Base-by-base conservation (phyloP, 345 rosid genomes). In the Dovyalis caffra region DNA sequence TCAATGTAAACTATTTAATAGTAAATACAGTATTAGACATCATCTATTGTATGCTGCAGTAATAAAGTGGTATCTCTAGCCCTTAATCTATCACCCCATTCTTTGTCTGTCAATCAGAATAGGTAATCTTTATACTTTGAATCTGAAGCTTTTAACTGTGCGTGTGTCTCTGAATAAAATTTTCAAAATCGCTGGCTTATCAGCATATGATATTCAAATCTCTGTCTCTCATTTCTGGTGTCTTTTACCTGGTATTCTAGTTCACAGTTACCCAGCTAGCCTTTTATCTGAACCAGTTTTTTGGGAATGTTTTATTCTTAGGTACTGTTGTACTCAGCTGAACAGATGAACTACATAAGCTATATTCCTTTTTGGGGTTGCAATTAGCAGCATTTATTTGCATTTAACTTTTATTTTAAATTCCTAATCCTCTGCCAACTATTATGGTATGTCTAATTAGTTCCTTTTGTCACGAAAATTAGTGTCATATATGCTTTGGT, bases 391-490 rank as follows among this genome's bases (percentile, higher is more conserved):
- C n/a, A 56, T 56, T n/a, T 56, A 56, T 56, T 56, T 56, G 28
- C 60, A n/a, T n/a, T 23, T 12, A 31, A 18, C 57, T 28, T 31
- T 28, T 38, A 23, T 61, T 64, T 49, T 20, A 11, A 62, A n/a
- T 6, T 26, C 12, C 28, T 4, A 40, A 29, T 18, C 56, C 6
- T 34, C 45, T 71, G 12, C 26, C 9, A 16, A 26, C 60, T 18
- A 11, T 35, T 53, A 21, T 49, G 10, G 21, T 26, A n/a, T 57
- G 47, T 49, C n/a, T 29, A 1, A 26, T 74, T 32, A 14, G 26
- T 32, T 75, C n/a, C 6, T 43, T 68, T 10, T 15, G 26, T 66
- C 72, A 67, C 20, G 67, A 67, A 67, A 67, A 6, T 47, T 47
- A 9, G 51, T 25, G 62, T 3, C 25, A 12, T 38, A 5, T 10